A percentile compares a stretch with the other conserved stretches of the same genome.
These are phyloP conservation scores for Rhododendron vialii DNA, from an alignment of 148 eudicot species.

Conservation along the genomic window DNA sequence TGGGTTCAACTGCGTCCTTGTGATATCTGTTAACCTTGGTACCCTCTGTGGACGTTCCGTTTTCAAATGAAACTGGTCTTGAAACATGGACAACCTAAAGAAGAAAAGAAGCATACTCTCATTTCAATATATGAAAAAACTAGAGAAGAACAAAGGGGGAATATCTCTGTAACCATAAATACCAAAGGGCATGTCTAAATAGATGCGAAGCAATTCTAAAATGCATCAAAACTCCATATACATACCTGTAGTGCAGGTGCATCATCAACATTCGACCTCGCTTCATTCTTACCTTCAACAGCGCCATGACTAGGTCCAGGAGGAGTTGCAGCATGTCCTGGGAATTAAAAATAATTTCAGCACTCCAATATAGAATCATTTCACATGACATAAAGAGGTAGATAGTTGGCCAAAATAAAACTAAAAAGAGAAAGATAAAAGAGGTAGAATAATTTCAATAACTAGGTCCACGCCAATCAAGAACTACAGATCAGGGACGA, in stretches of 20 bases:
- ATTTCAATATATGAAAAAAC: not conserved
- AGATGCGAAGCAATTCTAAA: not conserved
- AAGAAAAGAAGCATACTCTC: slow-evolving; percentile 9
- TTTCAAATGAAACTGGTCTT: slow-evolving; percentile 30
- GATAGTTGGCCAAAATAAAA: not conserved
- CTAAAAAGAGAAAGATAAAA: not conserved
- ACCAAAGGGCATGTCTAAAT: not conserved
- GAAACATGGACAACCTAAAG: slow-evolving; percentile 47
- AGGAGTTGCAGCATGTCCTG: slow-evolving; percentile 40
- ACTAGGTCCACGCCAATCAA: not conserved
- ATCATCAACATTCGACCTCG: slow-evolving; percentile 32
- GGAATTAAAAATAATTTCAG: slow-evolving; percentile 19
- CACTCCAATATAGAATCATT: not conserved
- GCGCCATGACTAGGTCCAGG: slow-evolving; percentile 24
- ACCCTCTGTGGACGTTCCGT: slow-evolving; percentile 35
- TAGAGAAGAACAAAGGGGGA: not conserved
- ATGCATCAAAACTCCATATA: not conserved
- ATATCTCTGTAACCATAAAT: not conserved
- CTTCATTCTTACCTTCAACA: slow-evolving; percentile 41
- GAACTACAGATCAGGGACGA: not conserved
- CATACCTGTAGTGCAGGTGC: slow-evolving; percentile 45
- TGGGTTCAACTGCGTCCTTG: slow-evolving; percentile 37
- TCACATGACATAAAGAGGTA: not conserved
- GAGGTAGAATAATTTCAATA: not conserved
- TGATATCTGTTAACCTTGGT: slow-evolving; percentile 26